A percentile compares a stretch with the other conserved stretches of the same genome.
Evolutionary conservation across 805 yeast species (phyloP).

Genomic region (Saccharomycopsis javanensis): DNA sequence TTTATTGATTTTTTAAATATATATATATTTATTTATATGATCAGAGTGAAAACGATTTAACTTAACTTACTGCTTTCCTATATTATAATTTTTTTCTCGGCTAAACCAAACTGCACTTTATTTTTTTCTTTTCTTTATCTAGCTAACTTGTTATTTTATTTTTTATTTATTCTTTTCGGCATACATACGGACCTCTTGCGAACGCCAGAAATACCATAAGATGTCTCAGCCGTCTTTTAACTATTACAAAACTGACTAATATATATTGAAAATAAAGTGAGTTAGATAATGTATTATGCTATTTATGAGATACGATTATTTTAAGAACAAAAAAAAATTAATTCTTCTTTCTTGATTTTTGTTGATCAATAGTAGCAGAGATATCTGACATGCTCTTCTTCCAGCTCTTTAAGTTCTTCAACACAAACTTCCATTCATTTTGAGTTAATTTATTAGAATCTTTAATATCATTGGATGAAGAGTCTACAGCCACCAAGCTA

Average conservation of each 20-base stretch:
- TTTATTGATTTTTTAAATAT: background rate
- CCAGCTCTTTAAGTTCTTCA: conserved; percentile 17
- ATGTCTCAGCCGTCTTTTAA: too few relatives aligned
- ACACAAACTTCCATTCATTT: conserved; percentile 18
- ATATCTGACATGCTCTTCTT: conserved; percentile 16
- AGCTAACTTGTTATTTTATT: too few relatives aligned
- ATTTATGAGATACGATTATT: background rate
- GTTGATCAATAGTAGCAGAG: conserved; percentile 15
- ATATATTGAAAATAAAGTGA: background rate
- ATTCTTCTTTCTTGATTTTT: conserved; percentile 9
- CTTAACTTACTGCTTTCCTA: too few relatives aligned
- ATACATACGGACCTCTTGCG: too few relatives aligned
- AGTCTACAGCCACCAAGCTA: conserved; percentile 15
- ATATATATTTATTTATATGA: background rate
- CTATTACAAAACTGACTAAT: background rate
- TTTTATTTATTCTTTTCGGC: too few relatives aligned
- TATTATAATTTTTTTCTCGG: too few relatives aligned
- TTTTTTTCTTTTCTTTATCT: too few relatives aligned
- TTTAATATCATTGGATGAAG: background rate
- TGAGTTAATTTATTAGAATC: conserved; percentile 9
- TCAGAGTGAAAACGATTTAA: background rate
- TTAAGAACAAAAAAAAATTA: background rate
- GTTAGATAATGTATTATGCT: background rate
- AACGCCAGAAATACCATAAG: too few relatives aligned
- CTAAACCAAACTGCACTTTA: background rate